Evolutionary conservation across 1,284 basidiomycete genomes (phyloP), one percentile per base, ranked within the genome.

Genomic region (Naganishia liquefaciens): DNA sequence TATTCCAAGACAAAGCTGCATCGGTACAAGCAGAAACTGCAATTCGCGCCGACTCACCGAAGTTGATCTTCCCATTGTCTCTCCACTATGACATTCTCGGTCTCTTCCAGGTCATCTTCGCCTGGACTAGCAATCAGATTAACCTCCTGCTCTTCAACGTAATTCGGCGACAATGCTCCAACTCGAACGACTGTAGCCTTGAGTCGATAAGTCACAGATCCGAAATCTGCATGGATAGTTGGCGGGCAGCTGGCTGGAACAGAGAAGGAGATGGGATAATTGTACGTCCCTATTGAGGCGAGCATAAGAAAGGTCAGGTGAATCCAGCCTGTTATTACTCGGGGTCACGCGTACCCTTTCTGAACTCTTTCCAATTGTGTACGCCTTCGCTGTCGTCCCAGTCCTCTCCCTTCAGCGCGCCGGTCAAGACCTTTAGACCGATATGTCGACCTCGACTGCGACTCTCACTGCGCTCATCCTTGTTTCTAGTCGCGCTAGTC

Each of bases 11-110:
- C 21, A 40, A 17, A 3, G 27, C 13, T 52, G 33, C 53, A 63
- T 28, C 62, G 23, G 7, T 15, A 23, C n/a, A 54, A 21, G 27
- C 37, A 13, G 33, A 28, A 28, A 21, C 23, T 23, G 47, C 6
- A 21, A 54, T 9, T 9, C 23, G 5, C 3, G n/a, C 17, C 23
- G 68, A 79, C 71, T 71, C 91, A 93, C 70, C 91, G 87, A 73
- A 98, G 81, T 75, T 96, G 89, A 66, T 88, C 84, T 67, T 97
- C 94, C 94, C 94, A 99, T 71, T 89, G 87, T 27, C 92, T 82
- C 75, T 96, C 90, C 15, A 98, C 87, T 54, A 93, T 84, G 67
- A 98, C 88, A 70, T 87, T 82, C 73, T 91, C 91, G 4, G 82
- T 85, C 68, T 89, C 89, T 72, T 94, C 91, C 77, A 73, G 80